Conservation (phyloP, 805 yeast genomes). For the Zygoascus flipseniorum region DNA sequence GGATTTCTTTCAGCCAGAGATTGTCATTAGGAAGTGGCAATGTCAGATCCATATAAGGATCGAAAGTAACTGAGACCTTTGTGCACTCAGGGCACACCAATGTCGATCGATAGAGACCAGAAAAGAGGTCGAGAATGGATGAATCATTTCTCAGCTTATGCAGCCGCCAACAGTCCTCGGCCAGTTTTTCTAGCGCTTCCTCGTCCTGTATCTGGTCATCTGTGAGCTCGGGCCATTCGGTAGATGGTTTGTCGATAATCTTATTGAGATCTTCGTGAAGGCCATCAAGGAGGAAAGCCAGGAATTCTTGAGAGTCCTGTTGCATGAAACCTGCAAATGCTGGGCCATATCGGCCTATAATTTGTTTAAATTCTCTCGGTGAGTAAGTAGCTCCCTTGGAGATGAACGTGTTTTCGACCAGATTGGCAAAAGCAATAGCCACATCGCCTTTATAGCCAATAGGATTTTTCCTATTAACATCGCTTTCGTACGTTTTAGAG, state of each 20-base stretch:
- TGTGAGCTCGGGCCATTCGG: slow-evolving; percentile 74
- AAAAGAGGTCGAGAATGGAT: slow-evolving; percentile 72
- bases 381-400: slow-evolving; percentile 27
- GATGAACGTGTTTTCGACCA: slow-evolving; percentile 54
- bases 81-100: slow-evolving; percentile 78
- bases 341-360: slow-evolving; percentile 69
- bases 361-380: slow-evolving; percentile 71
- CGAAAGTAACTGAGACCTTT: slow-evolving; percentile 79
- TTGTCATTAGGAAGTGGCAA: slow-evolving; percentile 76
- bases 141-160: slow-evolving; percentile 81
- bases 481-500: slow-evolving; percentile 43
- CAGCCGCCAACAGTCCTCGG: slow-evolving; percentile 69
- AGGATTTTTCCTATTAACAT: slow-evolving; percentile 70
- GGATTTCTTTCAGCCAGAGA: slow-evolving; percentile 60
- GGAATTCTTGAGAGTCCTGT: slow-evolving; percentile 90
- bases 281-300: slow-evolving; percentile 80
- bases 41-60: slow-evolving; percentile 86
- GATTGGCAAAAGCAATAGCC: slow-evolving; percentile 63
- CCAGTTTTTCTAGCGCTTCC: slow-evolving; percentile 45
- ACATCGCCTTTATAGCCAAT: slow-evolving; percentile 78
- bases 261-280: slow-evolving; percentile 89
- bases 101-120: slow-evolving; percentile 86
- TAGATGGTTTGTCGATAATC: slow-evolving; percentile 70
- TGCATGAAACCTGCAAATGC: slow-evolving; percentile 77
- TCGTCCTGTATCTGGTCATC: slow-evolving; percentile 52